Percentiles rank a stretch among this genome's conserved stretches.
Evolutionary conservation across 192 early-diverging fungal species (phyloP).

Genomic region (Phycomyces blakesleeanus): DNA sequence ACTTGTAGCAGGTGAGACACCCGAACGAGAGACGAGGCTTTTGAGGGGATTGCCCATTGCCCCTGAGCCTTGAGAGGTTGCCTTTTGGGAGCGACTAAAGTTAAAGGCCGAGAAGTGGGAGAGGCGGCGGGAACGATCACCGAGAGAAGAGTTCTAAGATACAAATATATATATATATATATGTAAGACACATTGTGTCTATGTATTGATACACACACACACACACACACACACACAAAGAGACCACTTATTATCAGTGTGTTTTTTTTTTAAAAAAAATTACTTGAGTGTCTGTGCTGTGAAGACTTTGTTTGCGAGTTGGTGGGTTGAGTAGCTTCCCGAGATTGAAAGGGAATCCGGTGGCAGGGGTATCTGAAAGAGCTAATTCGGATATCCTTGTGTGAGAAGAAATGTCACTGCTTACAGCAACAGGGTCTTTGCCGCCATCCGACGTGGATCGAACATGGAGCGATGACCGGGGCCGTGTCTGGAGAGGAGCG

Average conservation of each 20-base stretch:
- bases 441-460: constrained; percentile 13
- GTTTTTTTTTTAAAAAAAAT: no score
- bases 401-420: not conserved
- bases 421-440: not conserved
- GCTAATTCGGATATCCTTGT: not conserved
- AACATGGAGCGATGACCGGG: not conserved
- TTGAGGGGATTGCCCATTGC: constrained; percentile 10
- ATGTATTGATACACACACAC: no score
- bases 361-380: not conserved
- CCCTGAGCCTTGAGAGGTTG: constrained; percentile 8
- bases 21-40: constrained; percentile 7
- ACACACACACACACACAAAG: no score
- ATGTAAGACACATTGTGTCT: no score
- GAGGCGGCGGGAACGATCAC: constrained; percentile 10
- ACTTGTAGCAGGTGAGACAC: constrained; percentile 10
- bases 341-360: constrained; percentile 1
- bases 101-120: constrained; percentile 26
- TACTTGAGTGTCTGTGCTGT: not conserved
- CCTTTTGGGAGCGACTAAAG: constrained; percentile 18
- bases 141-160: constrained; percentile 9
- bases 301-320: constrained; percentile 5
- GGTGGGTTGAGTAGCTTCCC: constrained; percentile 2
- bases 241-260: no score
- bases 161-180: constrained; percentile 11
- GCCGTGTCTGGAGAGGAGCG: not conserved